phyloP scores from a whole-genome alignment of 192 early-diverging fungal genomes.

The Entomortierella parvispora region DNA sequence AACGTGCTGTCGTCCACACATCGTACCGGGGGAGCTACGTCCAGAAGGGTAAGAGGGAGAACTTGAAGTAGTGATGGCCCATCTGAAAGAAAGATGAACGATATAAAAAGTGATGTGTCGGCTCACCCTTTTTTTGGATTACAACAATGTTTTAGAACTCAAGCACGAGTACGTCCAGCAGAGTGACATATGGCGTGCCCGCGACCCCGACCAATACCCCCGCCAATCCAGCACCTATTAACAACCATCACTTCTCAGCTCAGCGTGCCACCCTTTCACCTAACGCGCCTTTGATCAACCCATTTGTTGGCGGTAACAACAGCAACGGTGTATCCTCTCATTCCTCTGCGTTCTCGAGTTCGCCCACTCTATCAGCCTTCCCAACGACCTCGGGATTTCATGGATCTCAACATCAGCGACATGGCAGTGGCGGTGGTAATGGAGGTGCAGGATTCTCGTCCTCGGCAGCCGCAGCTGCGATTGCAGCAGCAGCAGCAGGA shows the following conservation, averaged over 20 bases:
- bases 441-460: slow-evolving; percentile 17
- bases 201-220: slow-evolving; percentile 50
- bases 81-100: no score
- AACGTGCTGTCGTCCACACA: slow-evolving; percentile 41
- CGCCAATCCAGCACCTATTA: slow-evolving; percentile 47
- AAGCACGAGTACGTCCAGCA: slow-evolving; percentile 36
- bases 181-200: slow-evolving; percentile 27
- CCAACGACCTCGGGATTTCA: slow-evolving; percentile 25
- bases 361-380: slow-evolving; percentile 31
- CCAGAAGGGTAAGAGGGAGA: slow-evolving; percentile 26
- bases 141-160: no score
- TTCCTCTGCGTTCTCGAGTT: slow-evolving; percentile 25
- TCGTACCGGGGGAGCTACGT: slow-evolving; percentile 43
- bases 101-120: no score
- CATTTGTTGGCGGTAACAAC: not conserved
- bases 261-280: slow-evolving; percentile 37
- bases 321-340: slow-evolving; percentile 5
- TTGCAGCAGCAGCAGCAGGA: slow-evolving; percentile 13
- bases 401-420: not conserved
- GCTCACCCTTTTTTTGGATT: no score
- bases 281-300: slow-evolving; percentile 15
- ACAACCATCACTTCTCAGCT: slow-evolving; percentile 26
- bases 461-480: slow-evolving; percentile 11
- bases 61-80: no score
- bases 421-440: slow-evolving; percentile 8